phyloP scores from a whole-genome alignment of 73 alveolate species.

The Breviolum minutum region DNA sequence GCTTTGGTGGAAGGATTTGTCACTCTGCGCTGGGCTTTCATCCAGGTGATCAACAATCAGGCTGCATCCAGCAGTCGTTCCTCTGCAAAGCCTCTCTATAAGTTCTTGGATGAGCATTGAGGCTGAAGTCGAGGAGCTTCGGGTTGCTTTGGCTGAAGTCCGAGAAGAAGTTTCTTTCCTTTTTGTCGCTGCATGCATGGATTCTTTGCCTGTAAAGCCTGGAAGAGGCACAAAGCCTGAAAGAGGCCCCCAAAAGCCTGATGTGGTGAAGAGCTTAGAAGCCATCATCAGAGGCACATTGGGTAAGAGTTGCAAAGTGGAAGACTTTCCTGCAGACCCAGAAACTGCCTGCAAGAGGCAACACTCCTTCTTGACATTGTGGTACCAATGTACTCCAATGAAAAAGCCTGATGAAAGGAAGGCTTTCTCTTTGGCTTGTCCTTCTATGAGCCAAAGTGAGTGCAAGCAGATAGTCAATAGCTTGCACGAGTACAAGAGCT shows the following conservation, averaged over 20 bases:
- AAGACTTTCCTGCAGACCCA: neutral
- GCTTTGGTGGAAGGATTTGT: too few species aligned
- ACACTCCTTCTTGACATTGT: neutral
- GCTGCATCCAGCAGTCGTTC: too few species aligned
- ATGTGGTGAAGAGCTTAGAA: neutral
- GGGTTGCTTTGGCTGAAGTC: too few species aligned
- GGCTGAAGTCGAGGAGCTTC: too few species aligned
- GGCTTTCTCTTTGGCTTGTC: neutral
- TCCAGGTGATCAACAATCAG: too few species aligned
- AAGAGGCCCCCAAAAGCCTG: neutral
- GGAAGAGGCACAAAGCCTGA: neutral
- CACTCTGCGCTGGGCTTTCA: too few species aligned
- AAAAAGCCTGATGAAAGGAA: neutral
- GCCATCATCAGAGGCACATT: neutral
- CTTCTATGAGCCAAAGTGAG: neutral
- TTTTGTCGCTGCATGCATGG: neutral
- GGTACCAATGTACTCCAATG: neutral
- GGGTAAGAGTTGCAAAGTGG: too few species aligned
- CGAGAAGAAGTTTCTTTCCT: too few species aligned
- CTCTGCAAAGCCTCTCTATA: too few species aligned
- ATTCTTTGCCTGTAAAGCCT: neutral
- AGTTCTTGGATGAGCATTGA: too few species aligned
- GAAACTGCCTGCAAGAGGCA: constrained; percentile 22
- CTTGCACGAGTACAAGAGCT: neutral
- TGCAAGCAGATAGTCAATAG: neutral